Evolutionary conservation across 2,329 filamentous ascomycete species (phyloP), one percentile per base, ranked within the genome.

Genomic region (Sporothrix schenckii): DNA sequence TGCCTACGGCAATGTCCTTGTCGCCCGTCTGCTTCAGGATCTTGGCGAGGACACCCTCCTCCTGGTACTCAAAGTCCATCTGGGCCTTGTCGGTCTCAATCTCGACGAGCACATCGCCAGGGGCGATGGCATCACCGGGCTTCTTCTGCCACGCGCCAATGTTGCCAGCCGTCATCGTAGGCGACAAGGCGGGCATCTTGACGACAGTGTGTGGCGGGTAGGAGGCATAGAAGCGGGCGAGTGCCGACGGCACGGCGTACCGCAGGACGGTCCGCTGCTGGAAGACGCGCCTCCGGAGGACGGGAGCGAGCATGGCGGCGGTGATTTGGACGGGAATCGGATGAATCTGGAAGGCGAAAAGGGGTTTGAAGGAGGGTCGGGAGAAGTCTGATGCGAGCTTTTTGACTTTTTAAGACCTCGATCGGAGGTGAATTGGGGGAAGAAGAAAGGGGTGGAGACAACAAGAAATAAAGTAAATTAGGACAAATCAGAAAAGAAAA

Each of bases 141-240:
- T 97, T 96, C 88, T 98, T 99, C 85, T 98, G 93, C 95, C 95
- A 99, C 74, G 89, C 85, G 77, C 95, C 96, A 81, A 99, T 97
- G 85, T 97, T 97, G 80, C 95, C 95, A 73, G 92, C 86, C 74
- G 92, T 94, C 95, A 99, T 99, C 76, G 95, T 99, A 69, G 95
- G 95, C 74, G 95, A 99, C 78, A 99, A 87, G 71, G 95, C 95
- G 75, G 95, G 95, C 95, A 99, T 99, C 86, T 89, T 95, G 84
- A 99, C 90, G 81, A 99, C 86, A 76, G 92, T 94, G 85, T 99
- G 95, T 76, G 93, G 89, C 75, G 95, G 96, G 85, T 92, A 98
- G 66, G 94, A 96, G 76, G 87, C 95, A 85, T 87, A 88, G 81
- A 83, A 87, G 83, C 88, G 85, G 81, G 87, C 83, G 73, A 89